Percentiles rank a stretch among this genome's conserved stretches.
phyloP scores from a whole-genome alignment of 2,329 filamentous ascomycete genomes.

The Xylaria digitata region DNA sequence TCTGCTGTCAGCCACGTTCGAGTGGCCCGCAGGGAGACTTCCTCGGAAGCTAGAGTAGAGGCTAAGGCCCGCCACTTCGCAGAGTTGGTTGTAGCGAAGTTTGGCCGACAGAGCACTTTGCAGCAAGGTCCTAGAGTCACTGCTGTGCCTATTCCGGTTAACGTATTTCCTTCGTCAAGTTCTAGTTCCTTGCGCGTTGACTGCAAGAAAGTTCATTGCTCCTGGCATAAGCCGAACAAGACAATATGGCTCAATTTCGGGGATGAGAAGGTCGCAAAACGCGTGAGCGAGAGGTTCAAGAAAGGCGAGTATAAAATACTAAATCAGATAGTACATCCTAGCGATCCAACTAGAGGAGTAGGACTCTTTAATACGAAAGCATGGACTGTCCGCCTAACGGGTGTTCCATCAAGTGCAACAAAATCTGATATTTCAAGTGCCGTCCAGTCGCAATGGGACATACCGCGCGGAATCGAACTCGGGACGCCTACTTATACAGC shows the following conservation, averaged over 20 bases:
- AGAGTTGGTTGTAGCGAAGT: constrained; percentile 32
- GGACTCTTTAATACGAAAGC: constrained; percentile 19
- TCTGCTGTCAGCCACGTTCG: constrained; percentile 30
- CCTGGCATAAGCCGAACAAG: constrained; percentile 52
- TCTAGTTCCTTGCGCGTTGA: constrained; percentile 50
- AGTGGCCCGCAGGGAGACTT: constrained; percentile 18
- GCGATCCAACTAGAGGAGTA: constrained; percentile 10
- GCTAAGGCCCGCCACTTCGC: constrained; percentile 48
- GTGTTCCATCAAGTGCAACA: constrained; percentile 39
- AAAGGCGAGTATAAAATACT: constrained; percentile 44
- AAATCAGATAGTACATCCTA: constrained; percentile 35
- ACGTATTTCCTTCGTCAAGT: constrained; percentile 40
- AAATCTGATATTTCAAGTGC: constrained; percentile 36
- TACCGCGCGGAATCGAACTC: constrained; percentile 41
- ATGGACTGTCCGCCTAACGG: constrained; percentile 46
- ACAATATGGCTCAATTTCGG: constrained; percentile 50
- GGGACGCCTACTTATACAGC: constrained; percentile 41
- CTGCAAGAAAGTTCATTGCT: constrained; percentile 51
- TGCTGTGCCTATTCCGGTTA: constrained; percentile 4
- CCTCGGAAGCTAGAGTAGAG: constrained; percentile 42
- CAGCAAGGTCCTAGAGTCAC: background rate
- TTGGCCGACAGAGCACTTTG: constrained; percentile 23
- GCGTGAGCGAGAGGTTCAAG: constrained; percentile 40
- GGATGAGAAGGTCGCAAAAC: constrained; percentile 35
- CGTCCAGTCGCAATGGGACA: constrained; percentile 34